phyloP scores from a whole-genome alignment of 2,329 filamentous ascomycete genomes.

The Phialemonium atrogriseum region DNA sequence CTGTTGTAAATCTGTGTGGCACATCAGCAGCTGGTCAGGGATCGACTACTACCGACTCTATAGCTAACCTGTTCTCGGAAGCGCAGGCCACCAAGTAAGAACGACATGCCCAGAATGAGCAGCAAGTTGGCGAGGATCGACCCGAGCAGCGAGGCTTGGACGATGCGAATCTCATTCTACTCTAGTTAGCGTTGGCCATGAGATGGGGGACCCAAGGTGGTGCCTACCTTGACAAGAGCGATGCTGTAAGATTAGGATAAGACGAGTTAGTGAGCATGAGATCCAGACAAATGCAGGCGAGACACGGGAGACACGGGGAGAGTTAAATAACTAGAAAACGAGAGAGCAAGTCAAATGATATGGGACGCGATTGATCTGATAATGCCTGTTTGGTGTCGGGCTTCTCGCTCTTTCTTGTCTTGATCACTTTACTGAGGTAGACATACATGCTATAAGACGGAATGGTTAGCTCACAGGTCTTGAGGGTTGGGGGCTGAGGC shows the following conservation, averaged over 20 bases:
- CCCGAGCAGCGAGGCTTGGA: slow-evolving; percentile 67
- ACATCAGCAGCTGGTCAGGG: slow-evolving; percentile 1
- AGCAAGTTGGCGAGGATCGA: slow-evolving; percentile 72
- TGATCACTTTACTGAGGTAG: slow-evolving; percentile 27
- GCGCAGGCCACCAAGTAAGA: slow-evolving; percentile 59
- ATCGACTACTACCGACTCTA: too few relatives aligned
- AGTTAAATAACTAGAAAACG: slow-evolving; percentile 3
- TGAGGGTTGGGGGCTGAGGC: too few relatives aligned
- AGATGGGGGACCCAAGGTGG: too few relatives aligned
- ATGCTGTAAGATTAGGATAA: slow-evolving; percentile 15
- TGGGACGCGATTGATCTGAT: slow-evolving; percentile 37
- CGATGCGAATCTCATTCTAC: slow-evolving; percentile 65
- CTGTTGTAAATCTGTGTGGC: slow-evolving; percentile 73
- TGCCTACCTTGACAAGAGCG: slow-evolving; percentile 32
- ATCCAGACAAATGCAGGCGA: too few relatives aligned
- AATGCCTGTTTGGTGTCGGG: slow-evolving; percentile 59
- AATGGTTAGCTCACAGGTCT: too few relatives aligned
- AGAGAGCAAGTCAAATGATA: slow-evolving; percentile 17
- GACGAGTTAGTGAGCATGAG: not conserved
- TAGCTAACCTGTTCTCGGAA: slow-evolving; percentile 54
- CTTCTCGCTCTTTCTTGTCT: slow-evolving; percentile 39
- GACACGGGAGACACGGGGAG: too few relatives aligned
- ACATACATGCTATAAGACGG: slow-evolving; percentile 52
- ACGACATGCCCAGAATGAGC: slow-evolving; percentile 68
- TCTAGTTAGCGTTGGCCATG: too few relatives aligned